These are phyloP conservation scores for Anthracocystis setariae DNA, from an alignment of 1,284 basidiomycete genomes.

Conservation along the genomic window DNA sequence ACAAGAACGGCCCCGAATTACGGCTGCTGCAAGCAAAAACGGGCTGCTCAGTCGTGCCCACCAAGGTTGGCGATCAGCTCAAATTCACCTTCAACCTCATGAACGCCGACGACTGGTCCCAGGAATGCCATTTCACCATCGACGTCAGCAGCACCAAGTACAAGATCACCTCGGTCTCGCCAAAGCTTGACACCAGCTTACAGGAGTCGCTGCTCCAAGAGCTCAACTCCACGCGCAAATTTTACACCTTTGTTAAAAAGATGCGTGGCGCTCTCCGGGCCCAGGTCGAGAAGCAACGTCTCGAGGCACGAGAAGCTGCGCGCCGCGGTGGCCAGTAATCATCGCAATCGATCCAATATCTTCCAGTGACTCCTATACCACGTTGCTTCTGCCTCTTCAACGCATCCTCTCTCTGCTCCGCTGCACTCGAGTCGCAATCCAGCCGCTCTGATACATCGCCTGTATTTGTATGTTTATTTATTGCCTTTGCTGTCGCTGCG, in stretches of 20 bases:
- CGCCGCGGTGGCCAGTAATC: constrained; percentile 18
- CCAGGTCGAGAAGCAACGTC: constrained; percentile 43
- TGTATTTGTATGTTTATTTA: constrained; percentile 33
- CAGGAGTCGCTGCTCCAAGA: constrained; percentile 44
- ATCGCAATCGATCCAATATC: not conserved
- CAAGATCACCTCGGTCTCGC: constrained; percentile 40
- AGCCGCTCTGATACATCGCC: constrained; percentile 22
- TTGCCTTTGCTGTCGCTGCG: not conserved
- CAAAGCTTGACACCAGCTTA: constrained; percentile 25
- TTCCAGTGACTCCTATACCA: not conserved
- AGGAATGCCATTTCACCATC: constrained; percentile 50
- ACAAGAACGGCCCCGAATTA: constrained; percentile 56
- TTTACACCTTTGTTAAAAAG: constrained; percentile 54
- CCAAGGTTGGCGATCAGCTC: constrained; percentile 52
- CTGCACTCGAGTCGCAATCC: constrained; percentile 2
- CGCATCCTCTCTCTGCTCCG: not conserved
- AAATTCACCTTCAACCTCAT: constrained; percentile 52
- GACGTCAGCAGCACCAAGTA: constrained; percentile 47
- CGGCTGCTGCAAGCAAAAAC: constrained; percentile 50
- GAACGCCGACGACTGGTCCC: constrained; percentile 49
- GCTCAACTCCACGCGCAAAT: constrained; percentile 52
- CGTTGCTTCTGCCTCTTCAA: not conserved
- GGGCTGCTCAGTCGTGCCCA: constrained; percentile 47
- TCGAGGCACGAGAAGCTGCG: constrained; percentile 39
- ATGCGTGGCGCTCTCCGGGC: constrained; percentile 41